A percentile compares a stretch with the other conserved stretches of the same genome.
These are phyloP conservation scores for Talaromyces islandicus DNA, from an alignment of 2,329 filamentous ascomycete genomes.

Conservation along the genomic window DNA sequence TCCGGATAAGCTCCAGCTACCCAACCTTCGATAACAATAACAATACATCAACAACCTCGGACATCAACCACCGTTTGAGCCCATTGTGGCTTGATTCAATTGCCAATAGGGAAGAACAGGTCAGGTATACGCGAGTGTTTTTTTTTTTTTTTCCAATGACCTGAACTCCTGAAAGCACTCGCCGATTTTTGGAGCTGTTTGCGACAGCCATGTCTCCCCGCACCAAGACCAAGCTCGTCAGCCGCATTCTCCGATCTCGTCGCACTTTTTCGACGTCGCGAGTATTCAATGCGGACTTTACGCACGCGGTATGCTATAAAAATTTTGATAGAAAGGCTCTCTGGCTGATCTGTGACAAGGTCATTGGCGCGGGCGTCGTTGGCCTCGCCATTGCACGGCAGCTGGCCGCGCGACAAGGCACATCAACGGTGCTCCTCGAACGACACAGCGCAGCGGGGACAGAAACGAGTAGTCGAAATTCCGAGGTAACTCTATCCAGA, in stretches of 20 bases:
- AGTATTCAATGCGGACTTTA: slow-evolving; percentile 49
- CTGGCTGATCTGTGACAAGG: slow-evolving; percentile 23
- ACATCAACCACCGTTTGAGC: neutral
- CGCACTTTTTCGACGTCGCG: slow-evolving; percentile 11
- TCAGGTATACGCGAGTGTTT: too few species aligned
- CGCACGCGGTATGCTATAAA: slow-evolving; percentile 46
- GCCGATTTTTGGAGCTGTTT: neutral
- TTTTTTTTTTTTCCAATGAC: too few species aligned
- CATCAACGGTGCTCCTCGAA: slow-evolving; percentile 72
- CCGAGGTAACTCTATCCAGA: slow-evolving; percentile 63
- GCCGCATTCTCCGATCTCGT: slow-evolving; percentile 38
- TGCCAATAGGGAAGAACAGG: neutral
- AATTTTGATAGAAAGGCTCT: neutral
- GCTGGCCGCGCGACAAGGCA: slow-evolving; percentile 56
- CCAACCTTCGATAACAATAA: neutral
- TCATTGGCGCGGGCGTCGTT: slow-evolving; percentile 67
- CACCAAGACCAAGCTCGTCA: neutral
- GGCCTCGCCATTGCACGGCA: slow-evolving; percentile 73
- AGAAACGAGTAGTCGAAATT: slow-evolving; percentile 86
- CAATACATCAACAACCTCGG: neutral
- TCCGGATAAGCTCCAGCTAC: neutral
- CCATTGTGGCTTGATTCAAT: neutral
- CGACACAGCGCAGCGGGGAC: slow-evolving; percentile 69
- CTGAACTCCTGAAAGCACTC: neutral
- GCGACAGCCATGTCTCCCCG: slow-evolving; percentile 3